These are phyloP conservation scores for Diaporthe ampelina DNA, from an alignment of 2,329 filamentous ascomycete genomes.

Conservation along the genomic window DNA sequence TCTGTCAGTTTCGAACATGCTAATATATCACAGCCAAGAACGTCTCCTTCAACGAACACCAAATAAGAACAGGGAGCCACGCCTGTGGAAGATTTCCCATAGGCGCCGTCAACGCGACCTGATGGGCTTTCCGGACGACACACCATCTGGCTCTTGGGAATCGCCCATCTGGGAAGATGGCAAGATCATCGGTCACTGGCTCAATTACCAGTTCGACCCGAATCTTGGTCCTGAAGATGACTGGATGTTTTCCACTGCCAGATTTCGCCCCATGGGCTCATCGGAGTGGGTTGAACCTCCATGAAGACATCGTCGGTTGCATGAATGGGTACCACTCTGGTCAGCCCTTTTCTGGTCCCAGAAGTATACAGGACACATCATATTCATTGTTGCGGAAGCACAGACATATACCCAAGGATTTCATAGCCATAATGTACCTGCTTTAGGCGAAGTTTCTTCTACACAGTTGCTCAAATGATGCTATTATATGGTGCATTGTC, in stretches of 20 bases:
- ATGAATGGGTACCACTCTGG: neutral
- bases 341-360: neutral
- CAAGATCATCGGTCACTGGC: slow-evolving; percentile 19
- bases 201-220: slow-evolving; percentile 6
- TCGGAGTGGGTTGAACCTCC: neutral
- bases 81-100: neutral
- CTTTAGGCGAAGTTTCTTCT: no score
- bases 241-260: slow-evolving; percentile 10
- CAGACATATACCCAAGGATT: neutral
- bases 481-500: neutral
- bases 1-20: neutral
- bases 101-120: neutral
- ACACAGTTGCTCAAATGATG: no score
- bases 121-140: neutral
- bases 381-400: neutral
- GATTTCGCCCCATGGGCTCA: neutral
- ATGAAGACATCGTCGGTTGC: neutral
- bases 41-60: slow-evolving; percentile 15
- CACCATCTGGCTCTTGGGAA: slow-evolving; percentile 4
- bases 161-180: slow-evolving; percentile 1
- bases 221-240: slow-evolving; percentile 19
- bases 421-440: no score
- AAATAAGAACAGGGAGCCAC: neutral
- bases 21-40: neutral
- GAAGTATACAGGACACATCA: neutral